phyloP scores from a whole-genome alignment of 495 filamentous ascomycete genomes.

The Neurospora sp. region DNA sequence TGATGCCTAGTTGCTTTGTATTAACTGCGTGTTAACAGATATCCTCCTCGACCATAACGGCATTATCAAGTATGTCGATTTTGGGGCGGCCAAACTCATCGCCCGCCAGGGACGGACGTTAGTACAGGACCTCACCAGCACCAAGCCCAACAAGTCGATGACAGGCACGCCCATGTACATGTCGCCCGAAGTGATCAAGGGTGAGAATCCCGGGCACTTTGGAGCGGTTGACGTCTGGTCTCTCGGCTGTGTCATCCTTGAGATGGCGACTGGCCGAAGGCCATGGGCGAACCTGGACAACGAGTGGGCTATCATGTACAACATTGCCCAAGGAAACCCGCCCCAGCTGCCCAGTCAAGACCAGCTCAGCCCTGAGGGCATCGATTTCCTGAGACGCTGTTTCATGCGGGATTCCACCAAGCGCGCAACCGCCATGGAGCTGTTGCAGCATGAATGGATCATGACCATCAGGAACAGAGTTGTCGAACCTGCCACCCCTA shows the following conservation, averaged over 20 bases:
- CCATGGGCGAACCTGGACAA: constrained; percentile 98
- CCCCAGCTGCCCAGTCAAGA: constrained; percentile 73
- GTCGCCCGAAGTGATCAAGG: constrained; percentile 97
- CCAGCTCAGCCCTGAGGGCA: constrained; percentile 72
- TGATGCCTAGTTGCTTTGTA: neutral
- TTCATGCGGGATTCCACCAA: constrained; percentile 78
- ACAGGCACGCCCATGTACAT: constrained; percentile 99
- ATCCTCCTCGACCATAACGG: constrained; percentile 96
- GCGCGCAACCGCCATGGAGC: constrained; percentile 72
- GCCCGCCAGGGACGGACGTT: constrained; percentile 87
- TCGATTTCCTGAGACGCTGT: constrained; percentile 81
- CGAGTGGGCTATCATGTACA: constrained; percentile 99
- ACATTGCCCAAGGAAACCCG: constrained; percentile 92
- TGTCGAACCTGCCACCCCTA: constrained; percentile 44
- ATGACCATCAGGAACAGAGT: constrained; percentile 47
- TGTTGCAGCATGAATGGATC: constrained; percentile 96
- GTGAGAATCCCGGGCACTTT: constrained; percentile 58
- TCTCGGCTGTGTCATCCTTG: constrained; percentile 89
- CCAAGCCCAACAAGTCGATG: constrained; percentile 79
- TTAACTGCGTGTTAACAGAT: constrained; percentile 38
- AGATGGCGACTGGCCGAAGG: constrained; percentile 92
- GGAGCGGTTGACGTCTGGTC: constrained; percentile 98
- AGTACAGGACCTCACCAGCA: constrained; percentile 46
- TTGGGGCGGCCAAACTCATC: constrained; percentile 95
- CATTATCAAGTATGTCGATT: constrained; percentile 98